Percentiles rank a stretch among this genome's conserved stretches.
Evolutionary conservation across 352 stramenopile species (phyloP).

Genomic region (Phytopythium montanum): DNA sequence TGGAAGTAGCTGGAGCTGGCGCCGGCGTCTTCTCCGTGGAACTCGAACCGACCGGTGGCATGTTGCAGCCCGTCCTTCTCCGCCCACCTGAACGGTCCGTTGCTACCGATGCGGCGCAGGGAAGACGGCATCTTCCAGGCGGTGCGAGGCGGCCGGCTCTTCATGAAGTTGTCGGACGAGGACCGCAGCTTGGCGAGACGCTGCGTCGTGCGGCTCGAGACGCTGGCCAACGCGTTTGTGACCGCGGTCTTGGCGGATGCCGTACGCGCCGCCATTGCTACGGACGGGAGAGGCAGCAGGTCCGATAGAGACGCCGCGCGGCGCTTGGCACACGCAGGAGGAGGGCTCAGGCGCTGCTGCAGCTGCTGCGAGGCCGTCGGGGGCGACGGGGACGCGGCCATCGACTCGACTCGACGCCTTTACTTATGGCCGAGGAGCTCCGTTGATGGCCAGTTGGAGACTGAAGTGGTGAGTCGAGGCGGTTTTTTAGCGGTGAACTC

Average conservation of each 20-base stretch:
- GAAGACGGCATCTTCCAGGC: slow-evolving; percentile 27
- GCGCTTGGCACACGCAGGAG: slow-evolving; percentile 32
- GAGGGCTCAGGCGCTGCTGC: not conserved
- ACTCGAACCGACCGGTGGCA: slow-evolving; percentile 35
- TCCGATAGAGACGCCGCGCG: slow-evolving; percentile 52
- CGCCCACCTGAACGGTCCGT: slow-evolving; percentile 20
- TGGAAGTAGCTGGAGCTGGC: slow-evolving; percentile 56
- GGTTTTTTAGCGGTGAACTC: too few species aligned
- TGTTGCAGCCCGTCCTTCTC: slow-evolving; percentile 36
- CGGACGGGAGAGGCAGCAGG: slow-evolving; percentile 24
- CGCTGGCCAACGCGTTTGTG: slow-evolving; percentile 36
- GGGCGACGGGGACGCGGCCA: not conserved
- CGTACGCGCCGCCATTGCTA: slow-evolving; percentile 15
- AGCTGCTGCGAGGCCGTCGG: not conserved
- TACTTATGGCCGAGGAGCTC: not conserved
- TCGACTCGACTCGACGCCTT: not conserved
- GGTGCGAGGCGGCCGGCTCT: slow-evolving; percentile 4
- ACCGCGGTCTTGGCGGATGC: slow-evolving; percentile 29
- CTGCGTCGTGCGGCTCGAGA: slow-evolving; percentile 30
- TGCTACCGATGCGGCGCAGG: slow-evolving; percentile 11
- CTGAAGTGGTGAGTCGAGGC: too few species aligned
- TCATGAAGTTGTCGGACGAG: slow-evolving; percentile 37
- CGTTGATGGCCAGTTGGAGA: too few species aligned
- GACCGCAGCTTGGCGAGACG: slow-evolving; percentile 39
- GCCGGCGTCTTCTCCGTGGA: slow-evolving; percentile 73